phyloP scores from a whole-genome alignment of 345 rosid species.

The Lumnitzera racemosa region DNA sequence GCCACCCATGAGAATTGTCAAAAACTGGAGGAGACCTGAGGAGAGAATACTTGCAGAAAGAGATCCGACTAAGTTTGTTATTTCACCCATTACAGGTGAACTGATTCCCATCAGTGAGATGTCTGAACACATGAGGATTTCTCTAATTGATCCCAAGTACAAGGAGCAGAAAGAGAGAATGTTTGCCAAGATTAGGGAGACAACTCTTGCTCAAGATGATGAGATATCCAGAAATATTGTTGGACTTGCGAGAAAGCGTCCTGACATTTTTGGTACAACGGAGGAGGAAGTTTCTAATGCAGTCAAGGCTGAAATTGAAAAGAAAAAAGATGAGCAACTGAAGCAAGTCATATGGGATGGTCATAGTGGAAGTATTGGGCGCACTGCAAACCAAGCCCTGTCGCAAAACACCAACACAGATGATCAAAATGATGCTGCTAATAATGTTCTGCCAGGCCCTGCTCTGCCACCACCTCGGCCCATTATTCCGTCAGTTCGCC shows the following conservation, averaged over 20 bases:
- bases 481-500: slow-evolving; percentile 50
- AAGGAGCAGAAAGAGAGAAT: slow-evolving; percentile 92
- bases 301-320: slow-evolving; percentile 88
- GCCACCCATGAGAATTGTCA: slow-evolving; percentile 82
- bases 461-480: slow-evolving; percentile 81
- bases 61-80: slow-evolving; percentile 71
- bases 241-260: slow-evolving; percentile 79
- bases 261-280: slow-evolving; percentile 90
- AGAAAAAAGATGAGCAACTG: slow-evolving; percentile 87
- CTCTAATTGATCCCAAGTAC: slow-evolving; percentile 87
- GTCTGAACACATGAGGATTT: slow-evolving; percentile 91
- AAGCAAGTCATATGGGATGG: slow-evolving; percentile 96
- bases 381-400: slow-evolving; percentile 84
- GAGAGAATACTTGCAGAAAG: slow-evolving; percentile 74
- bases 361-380: slow-evolving; percentile 85
- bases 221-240: slow-evolving; percentile 85
- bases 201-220: slow-evolving; percentile 89
- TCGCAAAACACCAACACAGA: slow-evolving; percentile 54
- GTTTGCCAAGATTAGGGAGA: slow-evolving; percentile 90
- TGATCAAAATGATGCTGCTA: slow-evolving; percentile 40
- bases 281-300: slow-evolving; percentile 97
- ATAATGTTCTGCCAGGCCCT: slow-evolving; percentile 67
- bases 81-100: slow-evolving; percentile 88
- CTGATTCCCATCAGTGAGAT: slow-evolving; percentile 80
- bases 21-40: slow-evolving; percentile 95